Evolutionary conservation across 2,329 filamentous ascomycete genomes (phyloP).

Genomic region (Cordyceps farinosa): DNA sequence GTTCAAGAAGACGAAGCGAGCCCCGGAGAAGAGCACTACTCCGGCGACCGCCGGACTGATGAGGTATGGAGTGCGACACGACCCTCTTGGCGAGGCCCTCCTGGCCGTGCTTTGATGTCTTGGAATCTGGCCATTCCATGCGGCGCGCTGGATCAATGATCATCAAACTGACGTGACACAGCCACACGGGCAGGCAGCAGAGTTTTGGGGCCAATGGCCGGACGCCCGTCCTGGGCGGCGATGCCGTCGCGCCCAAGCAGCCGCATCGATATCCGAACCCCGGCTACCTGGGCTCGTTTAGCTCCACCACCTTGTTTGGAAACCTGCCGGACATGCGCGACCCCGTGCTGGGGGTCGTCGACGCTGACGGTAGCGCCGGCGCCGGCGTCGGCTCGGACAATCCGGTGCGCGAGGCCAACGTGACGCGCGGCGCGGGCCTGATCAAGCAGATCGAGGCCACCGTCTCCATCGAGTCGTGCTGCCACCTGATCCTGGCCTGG

Average conservation of each 20-base stretch:
- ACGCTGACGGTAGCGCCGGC: background rate
- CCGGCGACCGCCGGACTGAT: constrained; percentile 6
- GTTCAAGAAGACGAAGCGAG: constrained; percentile 22
- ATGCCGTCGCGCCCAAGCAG: constrained; percentile 11
- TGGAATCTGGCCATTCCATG: background rate
- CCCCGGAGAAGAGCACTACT: constrained; percentile 13
- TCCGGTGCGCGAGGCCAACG: constrained; percentile 13
- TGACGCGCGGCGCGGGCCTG: constrained; percentile 9
- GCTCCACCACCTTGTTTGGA: constrained; percentile 21
- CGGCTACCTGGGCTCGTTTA: constrained; percentile 17
- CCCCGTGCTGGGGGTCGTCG: background rate
- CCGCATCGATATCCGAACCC: constrained; percentile 15
- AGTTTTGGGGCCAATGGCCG: constrained; percentile 3
- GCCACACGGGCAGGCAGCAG: constrained; percentile 7
- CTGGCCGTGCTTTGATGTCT: background rate
- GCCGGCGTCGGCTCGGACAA: constrained; percentile 4
- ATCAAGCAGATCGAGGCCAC: constrained; percentile 16
- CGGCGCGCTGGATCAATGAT: background rate
- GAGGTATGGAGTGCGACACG: background rate
- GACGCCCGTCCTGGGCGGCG: background rate
- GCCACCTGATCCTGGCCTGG: constrained; percentile 14
- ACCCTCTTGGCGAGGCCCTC: background rate
- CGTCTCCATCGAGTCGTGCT: constrained; percentile 15
- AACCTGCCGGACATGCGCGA: constrained; percentile 14
- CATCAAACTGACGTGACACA: background rate